phyloP scores from a whole-genome alignment of 768 basidiomycete species.

The Auricularia cornea region DNA sequence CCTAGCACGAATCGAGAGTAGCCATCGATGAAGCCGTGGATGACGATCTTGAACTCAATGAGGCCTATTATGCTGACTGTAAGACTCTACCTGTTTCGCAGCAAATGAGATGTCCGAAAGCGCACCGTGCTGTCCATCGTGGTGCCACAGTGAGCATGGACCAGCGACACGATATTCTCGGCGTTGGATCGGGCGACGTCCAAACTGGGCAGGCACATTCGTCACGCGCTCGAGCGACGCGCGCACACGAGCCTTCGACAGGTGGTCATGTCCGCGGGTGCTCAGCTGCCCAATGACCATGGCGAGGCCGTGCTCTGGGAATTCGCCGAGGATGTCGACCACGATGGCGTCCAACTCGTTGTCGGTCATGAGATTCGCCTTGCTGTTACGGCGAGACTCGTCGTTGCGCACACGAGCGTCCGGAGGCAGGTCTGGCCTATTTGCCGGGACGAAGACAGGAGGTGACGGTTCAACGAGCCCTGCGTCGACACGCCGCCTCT shows the following conservation, averaged over 20 bases:
- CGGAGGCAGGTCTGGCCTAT: slow-evolving; percentile 11
- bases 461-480: slow-evolving; percentile 15
- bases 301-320: slow-evolving; percentile 18
- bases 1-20: slow-evolving; percentile 29
- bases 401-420: slow-evolving; percentile 1
- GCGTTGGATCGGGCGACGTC: slow-evolving; percentile 19
- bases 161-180: slow-evolving; percentile 26
- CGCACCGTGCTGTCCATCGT: slow-evolving; percentile 30
- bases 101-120: background rate
- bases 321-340: slow-evolving; percentile 11
- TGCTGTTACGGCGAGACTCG: background rate
- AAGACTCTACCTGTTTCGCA: background rate
- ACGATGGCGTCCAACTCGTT: slow-evolving; percentile 18
- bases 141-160: slow-evolving; percentile 31
- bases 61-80: slow-evolving; percentile 15
- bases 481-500: slow-evolving; percentile 19
- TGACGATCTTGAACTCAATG: slow-evolving; percentile 29
- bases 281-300: slow-evolving; percentile 20
- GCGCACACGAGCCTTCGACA: slow-evolving; percentile 12
- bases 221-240: slow-evolving; percentile 17
- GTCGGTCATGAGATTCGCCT: slow-evolving; percentile 11
- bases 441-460: slow-evolving; percentile 12
- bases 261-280: slow-evolving; percentile 15
- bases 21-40: slow-evolving; percentile 37
- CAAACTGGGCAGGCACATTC: slow-evolving; percentile 16